Evolutionary conservation across 1,139 yeast genomes (phyloP).

Genomic region (Torulaspora globosa): DNA sequence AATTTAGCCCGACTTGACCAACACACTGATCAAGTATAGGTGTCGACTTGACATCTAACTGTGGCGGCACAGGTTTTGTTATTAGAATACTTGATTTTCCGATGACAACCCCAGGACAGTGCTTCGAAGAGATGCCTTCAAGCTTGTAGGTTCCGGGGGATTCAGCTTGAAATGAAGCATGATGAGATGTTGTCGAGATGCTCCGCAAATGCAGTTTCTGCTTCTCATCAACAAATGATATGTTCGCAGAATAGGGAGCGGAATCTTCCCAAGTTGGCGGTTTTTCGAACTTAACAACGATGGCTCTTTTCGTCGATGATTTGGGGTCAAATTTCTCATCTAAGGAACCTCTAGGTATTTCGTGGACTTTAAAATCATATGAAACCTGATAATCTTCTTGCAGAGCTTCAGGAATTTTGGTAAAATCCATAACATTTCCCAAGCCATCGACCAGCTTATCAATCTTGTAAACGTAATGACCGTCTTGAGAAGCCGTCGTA

Average conservation of each 20-base stretch:
- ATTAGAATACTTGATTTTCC: constrained; percentile 46
- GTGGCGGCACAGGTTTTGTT: constrained; percentile 53
- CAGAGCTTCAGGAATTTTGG: constrained; percentile 31
- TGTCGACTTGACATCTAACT: constrained; percentile 48
- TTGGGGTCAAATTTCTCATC: constrained; percentile 39
- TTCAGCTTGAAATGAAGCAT: constrained; percentile 28
- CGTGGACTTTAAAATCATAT: constrained; percentile 59
- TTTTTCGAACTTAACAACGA: constrained; percentile 39
- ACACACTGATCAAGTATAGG: constrained; percentile 82
- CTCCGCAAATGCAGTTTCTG: constrained; percentile 35
- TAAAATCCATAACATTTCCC: constrained; percentile 63
- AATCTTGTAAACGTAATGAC: constrained; percentile 61
- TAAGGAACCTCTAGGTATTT: constrained; percentile 51
- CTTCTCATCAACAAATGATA: constrained; percentile 35
- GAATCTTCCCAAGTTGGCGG: constrained; percentile 24
- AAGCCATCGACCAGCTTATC: constrained; percentile 67
- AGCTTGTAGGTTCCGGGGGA: constrained; percentile 64
- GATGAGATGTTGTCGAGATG: constrained; percentile 14
- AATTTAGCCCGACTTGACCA: constrained; percentile 83
- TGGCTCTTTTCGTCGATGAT: constrained; percentile 42
- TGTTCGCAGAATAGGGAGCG: constrained; percentile 42
- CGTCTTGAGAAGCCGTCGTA: constrained; percentile 48
- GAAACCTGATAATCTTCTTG: constrained; percentile 45
- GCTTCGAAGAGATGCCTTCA: constrained; percentile 49
- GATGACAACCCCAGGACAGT: constrained; percentile 60